Conservation (phyloP, 192 early-diverging fungal genomes). For the Coemansia sp. region DNA sequence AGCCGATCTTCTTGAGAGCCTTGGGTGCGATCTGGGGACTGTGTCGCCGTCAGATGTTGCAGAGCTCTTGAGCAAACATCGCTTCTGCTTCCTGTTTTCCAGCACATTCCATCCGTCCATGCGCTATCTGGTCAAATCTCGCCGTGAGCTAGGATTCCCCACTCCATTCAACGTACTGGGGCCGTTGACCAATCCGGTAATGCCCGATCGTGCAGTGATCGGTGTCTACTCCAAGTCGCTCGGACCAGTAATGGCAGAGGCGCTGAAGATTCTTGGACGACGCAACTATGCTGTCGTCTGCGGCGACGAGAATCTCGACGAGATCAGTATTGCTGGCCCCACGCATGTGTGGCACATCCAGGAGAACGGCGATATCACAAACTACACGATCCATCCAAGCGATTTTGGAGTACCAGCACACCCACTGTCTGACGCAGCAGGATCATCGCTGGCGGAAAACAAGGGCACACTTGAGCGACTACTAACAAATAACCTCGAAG, state of each 20-base stretch:
- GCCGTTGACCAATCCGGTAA: constrained; percentile 86
- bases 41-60: constrained; percentile 67
- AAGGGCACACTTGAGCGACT: constrained; percentile 68
- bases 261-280: constrained; percentile 73
- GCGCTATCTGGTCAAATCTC: constrained; percentile 69
- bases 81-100: constrained; percentile 92
- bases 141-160: constrained; percentile 85
- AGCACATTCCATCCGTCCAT: constrained; percentile 90
- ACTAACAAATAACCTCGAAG: constrained; percentile 64
- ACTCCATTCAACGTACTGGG: constrained; percentile 94
- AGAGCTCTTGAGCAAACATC: constrained; percentile 58
- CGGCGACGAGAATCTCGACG: constrained; percentile 86
- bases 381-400: constrained; percentile 68
- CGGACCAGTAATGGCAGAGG: constrained; percentile 78
- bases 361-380: constrained; percentile 59
- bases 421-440: constrained; percentile 66
- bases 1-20: constrained; percentile 86
- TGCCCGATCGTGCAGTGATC: constrained; percentile 73
- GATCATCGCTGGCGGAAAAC: constrained; percentile 74
- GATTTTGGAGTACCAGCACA: constrained; percentile 87
- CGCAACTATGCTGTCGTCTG: constrained; percentile 84
- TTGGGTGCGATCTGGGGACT: constrained; percentile 70
- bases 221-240: constrained; percentile 80
- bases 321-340: constrained; percentile 82
- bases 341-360: constrained; percentile 86